Evolutionary conservation across 371 early-diverging fungal genomes (phyloP).

Genomic region (Batkoa obscura): DNA sequence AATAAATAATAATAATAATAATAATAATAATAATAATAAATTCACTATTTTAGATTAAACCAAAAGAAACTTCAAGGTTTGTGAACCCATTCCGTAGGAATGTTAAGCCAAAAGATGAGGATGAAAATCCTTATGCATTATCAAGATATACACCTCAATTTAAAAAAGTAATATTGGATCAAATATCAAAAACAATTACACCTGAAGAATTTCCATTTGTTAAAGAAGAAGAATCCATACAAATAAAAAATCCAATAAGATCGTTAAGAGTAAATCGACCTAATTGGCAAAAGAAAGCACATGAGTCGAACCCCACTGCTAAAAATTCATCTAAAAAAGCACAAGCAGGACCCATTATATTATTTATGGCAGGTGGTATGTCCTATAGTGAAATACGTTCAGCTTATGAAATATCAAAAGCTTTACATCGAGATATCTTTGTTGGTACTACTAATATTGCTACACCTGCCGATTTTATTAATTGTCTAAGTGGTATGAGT

Average conservation of each 20-base stretch:
- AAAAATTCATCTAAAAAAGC: neutral
- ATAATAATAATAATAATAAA: neutral
- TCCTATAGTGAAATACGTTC: constrained; percentile 81
- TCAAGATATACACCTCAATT: constrained; percentile 48
- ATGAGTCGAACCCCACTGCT: neutral
- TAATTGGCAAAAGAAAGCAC: neutral
- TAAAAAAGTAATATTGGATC: constrained; percentile 18
- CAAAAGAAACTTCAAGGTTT: neutral
- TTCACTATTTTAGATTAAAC: neutral
- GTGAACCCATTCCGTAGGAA: neutral
- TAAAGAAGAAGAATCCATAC: neutral
- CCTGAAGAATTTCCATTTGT: constrained; percentile 2
- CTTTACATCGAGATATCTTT: constrained; percentile 51
- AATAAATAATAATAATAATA: neutral
- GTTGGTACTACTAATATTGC: constrained; percentile 30
- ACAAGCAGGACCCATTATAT: constrained; percentile 10
- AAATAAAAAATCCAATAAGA: neutral
- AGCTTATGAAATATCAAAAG: constrained; percentile 56
- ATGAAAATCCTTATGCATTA: constrained; percentile 39
- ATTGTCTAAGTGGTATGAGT: neutral
- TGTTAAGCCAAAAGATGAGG: constrained; percentile 13
- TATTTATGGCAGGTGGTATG: constrained; percentile 84
- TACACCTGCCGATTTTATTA: constrained; percentile 1
- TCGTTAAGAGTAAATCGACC: constrained; percentile 1
- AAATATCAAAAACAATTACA: constrained; percentile 1